Evolutionary conservation across 2,329 filamentous ascomycete genomes (phyloP).

Genomic region (Aspergillus sp.): DNA sequence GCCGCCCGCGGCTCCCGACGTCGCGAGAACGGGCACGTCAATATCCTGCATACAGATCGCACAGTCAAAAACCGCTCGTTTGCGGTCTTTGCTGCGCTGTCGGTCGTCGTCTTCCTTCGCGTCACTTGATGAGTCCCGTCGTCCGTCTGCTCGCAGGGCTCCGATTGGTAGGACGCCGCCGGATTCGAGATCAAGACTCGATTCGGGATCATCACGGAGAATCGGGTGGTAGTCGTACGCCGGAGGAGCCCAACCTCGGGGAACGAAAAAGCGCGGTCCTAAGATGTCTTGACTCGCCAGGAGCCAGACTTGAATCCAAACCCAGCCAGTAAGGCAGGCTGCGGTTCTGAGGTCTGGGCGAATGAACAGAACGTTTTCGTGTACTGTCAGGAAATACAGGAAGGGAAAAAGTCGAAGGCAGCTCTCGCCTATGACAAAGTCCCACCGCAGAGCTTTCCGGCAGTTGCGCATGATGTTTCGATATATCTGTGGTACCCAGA

Average conservation of each 20-base stretch:
- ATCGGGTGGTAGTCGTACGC: constrained; percentile 93
- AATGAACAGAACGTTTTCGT: constrained; percentile 79
- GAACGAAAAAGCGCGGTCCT: constrained; percentile 83
- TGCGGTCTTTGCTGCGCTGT: constrained; percentile 44
- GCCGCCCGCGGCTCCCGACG: constrained; percentile 51
- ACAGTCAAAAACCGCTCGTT: constrained; percentile 74
- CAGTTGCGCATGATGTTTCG: constrained; percentile 90
- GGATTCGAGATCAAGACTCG: constrained; percentile 75
- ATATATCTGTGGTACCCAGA: constrained; percentile 90
- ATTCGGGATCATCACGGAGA: constrained; percentile 54
- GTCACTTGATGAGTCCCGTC: constrained; percentile 38
- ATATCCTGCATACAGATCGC: constrained; percentile 92
- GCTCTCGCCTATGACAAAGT: constrained; percentile 84
- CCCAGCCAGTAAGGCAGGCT: constrained; percentile 67
- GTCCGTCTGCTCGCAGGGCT: constrained; percentile 53
- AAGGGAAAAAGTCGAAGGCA: constrained; percentile 75
- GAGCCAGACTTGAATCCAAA: constrained; percentile 81
- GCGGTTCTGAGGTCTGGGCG: constrained; percentile 67
- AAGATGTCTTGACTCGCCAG: constrained; percentile 81
- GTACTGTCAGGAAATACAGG: constrained; percentile 77
- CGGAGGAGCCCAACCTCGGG: constrained; percentile 63
- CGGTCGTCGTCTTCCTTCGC: constrained; percentile 47
- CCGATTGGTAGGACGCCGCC: constrained; percentile 76
- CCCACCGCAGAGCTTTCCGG: constrained; percentile 85
- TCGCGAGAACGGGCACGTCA: constrained; percentile 75